These are phyloP conservation scores for Cryptococcus hybrid DNA, from an alignment of 1,284 basidiomycete genomes.

Conservation along the genomic window DNA sequence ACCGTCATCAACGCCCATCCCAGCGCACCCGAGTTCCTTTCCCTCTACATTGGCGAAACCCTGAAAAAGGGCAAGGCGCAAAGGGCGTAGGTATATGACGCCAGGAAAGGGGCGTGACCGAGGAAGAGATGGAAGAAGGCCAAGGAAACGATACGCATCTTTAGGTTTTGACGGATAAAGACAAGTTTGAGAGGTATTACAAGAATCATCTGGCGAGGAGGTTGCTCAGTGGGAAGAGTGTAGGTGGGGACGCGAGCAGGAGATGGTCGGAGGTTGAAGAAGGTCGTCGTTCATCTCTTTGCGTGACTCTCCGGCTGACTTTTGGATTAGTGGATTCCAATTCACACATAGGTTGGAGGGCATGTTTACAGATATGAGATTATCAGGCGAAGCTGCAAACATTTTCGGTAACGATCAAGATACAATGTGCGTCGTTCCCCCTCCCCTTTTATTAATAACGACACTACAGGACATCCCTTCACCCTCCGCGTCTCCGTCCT, in stretches of 20 bases:
- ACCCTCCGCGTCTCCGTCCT: conserved; percentile 84
- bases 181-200: conserved; percentile 98
- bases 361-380: conserved; percentile 98
- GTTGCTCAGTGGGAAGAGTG: conserved; percentile 77
- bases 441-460: too few relatives aligned
- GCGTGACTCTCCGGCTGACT: too few relatives aligned
- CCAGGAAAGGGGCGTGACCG: too few relatives aligned
- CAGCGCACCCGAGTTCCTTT: conserved; percentile 90
- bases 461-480: conserved; percentile 51
- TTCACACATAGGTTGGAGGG: conserved; percentile 98
- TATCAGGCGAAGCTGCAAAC: conserved; percentile 79
- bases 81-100: too few relatives aligned
- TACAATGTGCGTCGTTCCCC: conserved; percentile 12
- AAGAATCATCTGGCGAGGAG: conserved; percentile 94
- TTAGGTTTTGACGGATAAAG: conserved; percentile 95
- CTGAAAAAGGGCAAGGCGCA: conserved; percentile 70
- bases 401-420: conserved; percentile 57
- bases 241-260: conserved; percentile 95
- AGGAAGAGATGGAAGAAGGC: too few relatives aligned
- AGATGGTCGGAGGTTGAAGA: conserved; percentile 97
- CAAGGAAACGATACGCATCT: conserved; percentile 75
- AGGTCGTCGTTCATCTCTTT: conserved; percentile 43
- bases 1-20: conserved; percentile 88
- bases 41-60: conserved; percentile 96
- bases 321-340: conserved; percentile 64